Conservation (phyloP, 2,329 filamentous ascomycete species). For the Onygenales sp. region DNA sequence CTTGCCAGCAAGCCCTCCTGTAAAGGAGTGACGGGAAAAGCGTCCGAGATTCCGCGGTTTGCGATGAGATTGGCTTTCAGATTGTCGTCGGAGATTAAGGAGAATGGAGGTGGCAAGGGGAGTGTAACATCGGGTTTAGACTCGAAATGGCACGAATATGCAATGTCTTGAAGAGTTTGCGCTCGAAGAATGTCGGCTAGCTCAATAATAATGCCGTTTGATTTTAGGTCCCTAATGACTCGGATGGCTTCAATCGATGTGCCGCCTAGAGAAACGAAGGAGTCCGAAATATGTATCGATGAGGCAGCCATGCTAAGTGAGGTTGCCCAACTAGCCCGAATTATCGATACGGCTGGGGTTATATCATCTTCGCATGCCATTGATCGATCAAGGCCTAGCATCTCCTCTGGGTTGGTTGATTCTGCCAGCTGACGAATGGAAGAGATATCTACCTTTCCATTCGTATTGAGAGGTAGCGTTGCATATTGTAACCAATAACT, state of each 20-base stretch:
- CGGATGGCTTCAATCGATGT: not conserved
- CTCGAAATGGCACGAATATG: too few species aligned
- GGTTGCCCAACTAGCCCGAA: too few species aligned
- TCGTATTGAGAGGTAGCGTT: not conserved
- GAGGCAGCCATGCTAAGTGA: too few species aligned
- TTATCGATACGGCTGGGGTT: too few species aligned
- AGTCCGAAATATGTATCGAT: too few species aligned
- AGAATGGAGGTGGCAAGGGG: not conserved
- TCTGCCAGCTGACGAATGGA: not conserved
- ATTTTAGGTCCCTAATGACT: not conserved
- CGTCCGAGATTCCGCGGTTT: not conserved
- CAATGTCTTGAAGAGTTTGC: not conserved
- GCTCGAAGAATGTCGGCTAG: not conserved
- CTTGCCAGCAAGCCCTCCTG: not conserved
- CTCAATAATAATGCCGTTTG: not conserved
- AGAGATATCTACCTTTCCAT: not conserved
- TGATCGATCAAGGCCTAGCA: too few species aligned
- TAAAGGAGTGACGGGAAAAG: not conserved
- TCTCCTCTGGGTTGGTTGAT: not conserved
- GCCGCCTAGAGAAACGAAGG: too few species aligned
- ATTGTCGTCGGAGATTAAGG: not conserved
- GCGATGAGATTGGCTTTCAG: not conserved
- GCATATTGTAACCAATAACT: conserved; percentile 30
- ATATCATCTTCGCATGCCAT: too few species aligned
- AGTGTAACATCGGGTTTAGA: too few species aligned